Percentiles rank a stretch among this genome's conserved stretches.
Conservation (phyloP, 2,329 filamentous ascomycete species). For the Diaporthe ilicicola region DNA sequence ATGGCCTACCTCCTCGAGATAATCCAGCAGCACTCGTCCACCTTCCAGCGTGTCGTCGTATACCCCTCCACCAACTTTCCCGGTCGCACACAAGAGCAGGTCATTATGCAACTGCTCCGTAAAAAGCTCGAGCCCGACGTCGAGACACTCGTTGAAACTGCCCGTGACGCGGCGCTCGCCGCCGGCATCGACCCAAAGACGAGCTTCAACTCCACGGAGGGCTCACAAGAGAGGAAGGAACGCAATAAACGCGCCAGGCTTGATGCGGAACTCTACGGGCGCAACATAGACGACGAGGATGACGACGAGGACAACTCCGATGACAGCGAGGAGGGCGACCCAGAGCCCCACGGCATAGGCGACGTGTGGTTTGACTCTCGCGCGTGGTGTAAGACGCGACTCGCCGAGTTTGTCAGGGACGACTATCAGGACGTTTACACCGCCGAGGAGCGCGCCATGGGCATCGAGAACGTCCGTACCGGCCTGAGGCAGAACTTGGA, state of each 20-base stretch:
- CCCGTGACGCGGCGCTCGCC: slow-evolving; percentile 56
- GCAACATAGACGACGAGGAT: slow-evolving; percentile 36
- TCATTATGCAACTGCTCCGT: slow-evolving; percentile 75
- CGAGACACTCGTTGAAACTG: slow-evolving; percentile 75
- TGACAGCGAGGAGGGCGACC: slow-evolving; percentile 50
- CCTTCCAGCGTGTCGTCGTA: slow-evolving; percentile 75
- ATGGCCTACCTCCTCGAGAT: slow-evolving; percentile 72
- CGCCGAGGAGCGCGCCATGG: slow-evolving; percentile 71
- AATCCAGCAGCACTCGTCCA: slow-evolving; percentile 69
- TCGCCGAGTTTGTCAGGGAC: slow-evolving; percentile 49
- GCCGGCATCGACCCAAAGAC: slow-evolving; percentile 40
- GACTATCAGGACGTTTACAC: slow-evolving; percentile 75
- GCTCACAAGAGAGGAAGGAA: slow-evolving; percentile 62
- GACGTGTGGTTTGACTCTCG: slow-evolving; percentile 48
- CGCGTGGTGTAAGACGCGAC: slow-evolving; percentile 42
- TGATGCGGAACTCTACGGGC: slow-evolving; percentile 50
- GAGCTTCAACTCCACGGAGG: slow-evolving; percentile 46
- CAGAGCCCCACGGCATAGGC: slow-evolving; percentile 46
- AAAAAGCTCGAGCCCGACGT: slow-evolving; percentile 85
- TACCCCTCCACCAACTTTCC: slow-evolving; percentile 82
- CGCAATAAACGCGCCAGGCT: slow-evolving; percentile 26
- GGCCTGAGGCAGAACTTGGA: slow-evolving; percentile 68
- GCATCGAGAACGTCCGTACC: slow-evolving; percentile 75
- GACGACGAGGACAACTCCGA: slow-evolving; percentile 40
- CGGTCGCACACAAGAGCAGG: slow-evolving; percentile 70